These are phyloP conservation scores for Isabelozyma heimii DNA, from an alignment of 805 yeast genomes.

Conservation along the genomic window DNA sequence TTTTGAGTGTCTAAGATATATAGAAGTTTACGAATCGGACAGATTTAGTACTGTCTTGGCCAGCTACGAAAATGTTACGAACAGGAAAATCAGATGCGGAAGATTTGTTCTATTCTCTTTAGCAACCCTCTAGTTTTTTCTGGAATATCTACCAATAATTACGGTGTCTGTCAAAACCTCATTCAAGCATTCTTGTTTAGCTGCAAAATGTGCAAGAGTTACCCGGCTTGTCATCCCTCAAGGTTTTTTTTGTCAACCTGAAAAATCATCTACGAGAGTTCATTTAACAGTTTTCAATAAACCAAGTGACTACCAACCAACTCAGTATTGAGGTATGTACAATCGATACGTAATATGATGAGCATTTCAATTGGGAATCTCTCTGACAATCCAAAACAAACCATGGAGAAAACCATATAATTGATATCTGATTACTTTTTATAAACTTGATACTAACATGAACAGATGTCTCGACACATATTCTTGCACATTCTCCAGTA, in stretches of 20 bases:
- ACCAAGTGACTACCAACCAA: neutral
- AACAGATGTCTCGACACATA: neutral
- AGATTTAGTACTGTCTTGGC: too few species aligned
- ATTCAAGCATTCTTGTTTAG: neutral
- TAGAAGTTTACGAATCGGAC: too few species aligned
- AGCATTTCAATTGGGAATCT: conserved; percentile 34
- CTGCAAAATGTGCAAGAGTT: neutral
- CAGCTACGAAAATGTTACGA: too few species aligned
- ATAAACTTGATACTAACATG: conserved; percentile 1
- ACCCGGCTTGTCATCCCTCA: neutral
- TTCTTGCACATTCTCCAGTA: too few species aligned
- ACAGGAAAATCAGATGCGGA: too few species aligned
- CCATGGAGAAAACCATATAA: conserved; percentile 22
- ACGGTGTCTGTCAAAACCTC: too few species aligned
- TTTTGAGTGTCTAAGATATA: too few species aligned
- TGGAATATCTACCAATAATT: too few species aligned
- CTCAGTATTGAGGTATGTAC: neutral
- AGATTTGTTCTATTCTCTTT: too few species aligned
- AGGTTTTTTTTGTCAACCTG: too few species aligned
- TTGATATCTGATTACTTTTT: conserved; percentile 13
- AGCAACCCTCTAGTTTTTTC: too few species aligned
- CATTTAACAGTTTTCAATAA: neutral
- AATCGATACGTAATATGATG: conserved; percentile 14
- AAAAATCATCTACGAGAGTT: neutral
- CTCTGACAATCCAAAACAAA: conserved; percentile 30